Evolutionary conservation across 257 asterid genomes (phyloP).

Genomic region (Penstemon barbatus): DNA sequence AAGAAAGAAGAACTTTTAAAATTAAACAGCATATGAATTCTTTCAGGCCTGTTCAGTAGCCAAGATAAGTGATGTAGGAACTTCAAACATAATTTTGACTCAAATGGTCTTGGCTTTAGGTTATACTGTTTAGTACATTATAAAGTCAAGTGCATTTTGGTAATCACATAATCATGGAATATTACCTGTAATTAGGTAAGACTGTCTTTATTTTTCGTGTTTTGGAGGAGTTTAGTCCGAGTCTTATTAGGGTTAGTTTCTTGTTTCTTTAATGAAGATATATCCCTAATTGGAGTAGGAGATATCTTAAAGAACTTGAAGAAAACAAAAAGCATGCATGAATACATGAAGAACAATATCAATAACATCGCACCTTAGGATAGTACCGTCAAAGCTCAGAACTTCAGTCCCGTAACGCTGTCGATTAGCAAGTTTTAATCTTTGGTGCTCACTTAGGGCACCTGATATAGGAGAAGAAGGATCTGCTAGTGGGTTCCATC

Average conservation of each 20-base stretch:
- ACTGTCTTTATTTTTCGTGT: not conserved
- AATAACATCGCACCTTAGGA: conserved; percentile 65
- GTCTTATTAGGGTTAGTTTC: not conserved
- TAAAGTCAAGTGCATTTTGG: too few species aligned
- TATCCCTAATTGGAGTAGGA: not conserved
- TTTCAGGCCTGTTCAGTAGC: not conserved
- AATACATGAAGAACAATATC: conserved; percentile 18
- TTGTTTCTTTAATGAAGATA: not conserved
- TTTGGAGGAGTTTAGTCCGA: not conserved
- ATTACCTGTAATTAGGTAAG: not conserved
- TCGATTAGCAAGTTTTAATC: conserved; percentile 86
- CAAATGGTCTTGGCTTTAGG: not conserved
- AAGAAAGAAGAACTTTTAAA: too few species aligned
- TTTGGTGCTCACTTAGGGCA: conserved; percentile 79
- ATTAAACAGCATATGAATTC: not conserved
- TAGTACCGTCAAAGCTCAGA: conserved; percentile 93
- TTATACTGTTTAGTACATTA: too few species aligned
- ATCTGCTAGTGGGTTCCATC: conserved; percentile 91
- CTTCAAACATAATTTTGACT: not conserved
- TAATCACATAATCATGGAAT: not conserved
- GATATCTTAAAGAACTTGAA: not conserved
- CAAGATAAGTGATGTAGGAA: not conserved
- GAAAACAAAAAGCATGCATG: conserved; percentile 17
- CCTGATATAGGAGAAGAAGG: conserved; percentile 99
- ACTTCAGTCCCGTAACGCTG: conserved; percentile 84